Percentiles rank a stretch among this genome's conserved stretches.
Evolutionary conservation across 352 stramenopile species (phyloP).

Genomic region (Globisporangium cylindrosporum): DNA sequence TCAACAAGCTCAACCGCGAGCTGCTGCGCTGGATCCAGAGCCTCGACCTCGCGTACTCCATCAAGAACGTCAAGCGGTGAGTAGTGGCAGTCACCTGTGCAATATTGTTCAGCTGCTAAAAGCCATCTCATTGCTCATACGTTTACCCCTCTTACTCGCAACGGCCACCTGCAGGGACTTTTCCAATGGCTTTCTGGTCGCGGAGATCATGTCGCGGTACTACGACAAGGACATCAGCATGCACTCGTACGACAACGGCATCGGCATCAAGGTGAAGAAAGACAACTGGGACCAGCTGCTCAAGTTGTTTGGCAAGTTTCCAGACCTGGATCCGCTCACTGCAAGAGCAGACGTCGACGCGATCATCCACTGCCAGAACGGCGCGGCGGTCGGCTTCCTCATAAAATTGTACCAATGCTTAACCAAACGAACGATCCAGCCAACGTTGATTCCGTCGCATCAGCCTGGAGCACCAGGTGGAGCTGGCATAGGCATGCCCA

Average conservation of each 20-base stretch:
- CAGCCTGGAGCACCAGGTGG: constrained; percentile 12
- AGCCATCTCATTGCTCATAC: not conserved
- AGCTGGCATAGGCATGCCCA: constrained; percentile 6
- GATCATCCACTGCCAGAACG: constrained; percentile 90
- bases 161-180: constrained; percentile 57
- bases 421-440: constrained; percentile 86
- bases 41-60: constrained; percentile 90
- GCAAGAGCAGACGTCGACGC: constrained; percentile 62
- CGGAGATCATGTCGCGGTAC: constrained; percentile 90
- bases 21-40: constrained; percentile 92
- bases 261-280: constrained; percentile 87
- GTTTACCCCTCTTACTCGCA: not conserved
- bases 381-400: constrained; percentile 79
- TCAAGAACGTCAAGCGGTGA: constrained; percentile 92
- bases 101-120: not conserved
- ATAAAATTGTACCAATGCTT: constrained; percentile 89
- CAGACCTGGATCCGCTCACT: constrained; percentile 61
- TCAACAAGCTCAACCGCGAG: constrained; percentile 86
- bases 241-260: constrained; percentile 93
- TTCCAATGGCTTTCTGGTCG: constrained; percentile 89
- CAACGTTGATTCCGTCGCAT: constrained; percentile 24
- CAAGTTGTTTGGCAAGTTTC: constrained; percentile 75
- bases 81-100: constrained; percentile 11
- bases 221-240: constrained; percentile 92
- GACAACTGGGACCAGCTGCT: constrained; percentile 91